Evolutionary conservation across 2,329 filamentous ascomycete species (phyloP), one percentile per base, ranked within the genome.

Genomic region (Talaromyces sp.): DNA sequence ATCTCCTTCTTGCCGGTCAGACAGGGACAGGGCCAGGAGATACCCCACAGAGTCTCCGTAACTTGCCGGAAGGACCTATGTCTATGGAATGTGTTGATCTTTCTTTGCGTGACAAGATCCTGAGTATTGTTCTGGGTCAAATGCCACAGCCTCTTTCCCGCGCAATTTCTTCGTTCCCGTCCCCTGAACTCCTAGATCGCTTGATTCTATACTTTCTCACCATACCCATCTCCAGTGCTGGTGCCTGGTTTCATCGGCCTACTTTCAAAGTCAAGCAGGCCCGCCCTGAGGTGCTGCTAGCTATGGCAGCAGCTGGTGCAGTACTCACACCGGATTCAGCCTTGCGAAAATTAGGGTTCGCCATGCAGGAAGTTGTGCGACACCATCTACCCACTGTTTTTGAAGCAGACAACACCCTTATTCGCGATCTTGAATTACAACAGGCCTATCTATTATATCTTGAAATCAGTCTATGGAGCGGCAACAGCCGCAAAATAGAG

Each of bases 401-500:
- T 68, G 78, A 80, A 43, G 61, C 68, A 1, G 72, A 79, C 43
- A 79, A 79, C 31, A 68, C 69, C 2, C 61, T 69, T 0, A 74
- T 72, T 0, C 68, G 77, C 22, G 72, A 78, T 13, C 69, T 79
- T 1, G 69, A 75, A 8, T 66, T 74, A 0, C 68, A 72, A 0
- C 77, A 79, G 58, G 74, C 75, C 1, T 78, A 72, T 54, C 67
- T 77, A 17, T 71, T 79, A 13, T 69, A 60, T 5, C 70, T 79
- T 1, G 72, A 78, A 15, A 68, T 74, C 19, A 70, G 70, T 25
- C 60, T 80, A 1, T 80, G 78, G 77, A 78, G 77, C 49, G 77
- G 78, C 1, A 70, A 75, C 17, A 72, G 71, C 13, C 71, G 78
- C 1, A 79, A 79, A 34, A 74, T 78, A 6, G 77, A 80, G 56